phyloP scores from a whole-genome alignment of 768 basidiomycete species.

The Trametes villosa region DNA sequence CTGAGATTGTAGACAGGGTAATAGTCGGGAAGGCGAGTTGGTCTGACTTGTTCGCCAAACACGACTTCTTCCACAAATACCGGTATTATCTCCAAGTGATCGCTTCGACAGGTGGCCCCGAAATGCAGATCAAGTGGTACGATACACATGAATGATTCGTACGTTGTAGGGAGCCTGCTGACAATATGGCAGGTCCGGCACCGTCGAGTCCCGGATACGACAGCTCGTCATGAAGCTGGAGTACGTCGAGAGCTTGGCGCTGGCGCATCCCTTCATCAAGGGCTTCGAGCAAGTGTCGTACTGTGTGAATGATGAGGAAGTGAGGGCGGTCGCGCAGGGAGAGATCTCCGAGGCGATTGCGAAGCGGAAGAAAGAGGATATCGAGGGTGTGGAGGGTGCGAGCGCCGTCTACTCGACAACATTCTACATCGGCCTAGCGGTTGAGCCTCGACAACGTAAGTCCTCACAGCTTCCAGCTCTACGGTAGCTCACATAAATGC shows the following conservation, averaged over 20 bases:
- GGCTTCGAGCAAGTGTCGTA: conserved; percentile 88
- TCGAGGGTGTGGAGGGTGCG: conserved; percentile 74
- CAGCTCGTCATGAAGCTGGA: conserved; percentile 98
- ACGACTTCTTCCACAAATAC: conserved; percentile 97
- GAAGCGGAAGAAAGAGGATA: conserved; percentile 77
- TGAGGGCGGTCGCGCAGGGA: conserved; percentile 85
- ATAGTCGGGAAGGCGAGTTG: conserved; percentile 82
- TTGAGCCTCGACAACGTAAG: conserved; percentile 90
- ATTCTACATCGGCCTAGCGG: conserved; percentile 93
- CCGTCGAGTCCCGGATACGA: conserved; percentile 96
- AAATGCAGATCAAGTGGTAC: conserved; percentile 93
- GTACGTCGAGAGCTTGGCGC: conserved; percentile 86
- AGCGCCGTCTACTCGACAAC: conserved; percentile 93
- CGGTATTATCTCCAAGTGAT: conserved; percentile 96
- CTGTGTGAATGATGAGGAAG: conserved; percentile 86
- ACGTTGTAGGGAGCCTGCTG: not conserved
- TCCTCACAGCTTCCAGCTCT: conserved; percentile 18
- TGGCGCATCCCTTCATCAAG: conserved; percentile 95
- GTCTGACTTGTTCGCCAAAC: conserved; percentile 93
- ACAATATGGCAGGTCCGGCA: conserved; percentile 70
- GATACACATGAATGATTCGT: conserved; percentile 35
- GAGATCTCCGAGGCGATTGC: conserved; percentile 75
- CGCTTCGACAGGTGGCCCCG: conserved; percentile 82
- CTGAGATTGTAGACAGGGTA: conserved; percentile 92
- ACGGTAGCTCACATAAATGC: conserved; percentile 10